These are phyloP conservation scores for Primulina eburnea DNA, from an alignment of 257 asterid genomes.

Conservation along the genomic window DNA sequence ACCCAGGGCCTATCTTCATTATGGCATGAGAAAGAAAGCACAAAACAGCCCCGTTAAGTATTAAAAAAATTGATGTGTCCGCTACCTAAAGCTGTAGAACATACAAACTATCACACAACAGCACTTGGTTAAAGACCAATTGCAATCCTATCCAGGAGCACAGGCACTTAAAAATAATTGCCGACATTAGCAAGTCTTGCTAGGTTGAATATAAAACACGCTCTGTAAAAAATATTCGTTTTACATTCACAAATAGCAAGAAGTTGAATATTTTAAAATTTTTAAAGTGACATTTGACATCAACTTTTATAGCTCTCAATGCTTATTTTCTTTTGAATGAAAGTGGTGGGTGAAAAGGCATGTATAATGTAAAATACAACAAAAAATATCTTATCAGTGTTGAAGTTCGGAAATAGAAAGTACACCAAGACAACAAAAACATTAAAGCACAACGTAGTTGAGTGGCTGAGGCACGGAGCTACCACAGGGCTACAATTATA, in stretches of 20 bases:
- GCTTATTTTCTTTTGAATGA: not conserved
- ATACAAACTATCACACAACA: constrained; percentile 1
- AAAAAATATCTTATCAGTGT: not conserved
- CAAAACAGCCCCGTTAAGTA: constrained; percentile 8
- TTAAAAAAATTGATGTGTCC: constrained; percentile 2
- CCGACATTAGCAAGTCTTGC: not conserved
- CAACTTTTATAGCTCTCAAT: not conserved
- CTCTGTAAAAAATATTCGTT: not conserved
- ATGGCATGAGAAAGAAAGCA: constrained; percentile 27
- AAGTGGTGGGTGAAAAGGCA: not conserved
- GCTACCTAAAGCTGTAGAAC: constrained; percentile 2
- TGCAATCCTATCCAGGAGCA: constrained; percentile 6
- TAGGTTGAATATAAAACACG: not conserved
- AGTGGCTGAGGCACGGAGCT: constrained; percentile 1
- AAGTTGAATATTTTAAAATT: not conserved
- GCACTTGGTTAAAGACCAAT: not conserved
- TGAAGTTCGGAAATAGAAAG: constrained; percentile 4
- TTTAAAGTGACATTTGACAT: not conserved
- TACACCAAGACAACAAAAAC: not conserved
- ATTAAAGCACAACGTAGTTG: not conserved
- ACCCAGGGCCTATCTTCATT: constrained; percentile 90
- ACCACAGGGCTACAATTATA: constrained; percentile 6
- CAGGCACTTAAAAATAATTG: not conserved
- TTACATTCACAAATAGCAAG: not conserved
- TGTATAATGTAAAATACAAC: not conserved